Evolutionary conservation across 345 rosid genomes (phyloP), one percentile per base, ranked within the genome.

Genomic region (Pugionium cornutum): DNA sequence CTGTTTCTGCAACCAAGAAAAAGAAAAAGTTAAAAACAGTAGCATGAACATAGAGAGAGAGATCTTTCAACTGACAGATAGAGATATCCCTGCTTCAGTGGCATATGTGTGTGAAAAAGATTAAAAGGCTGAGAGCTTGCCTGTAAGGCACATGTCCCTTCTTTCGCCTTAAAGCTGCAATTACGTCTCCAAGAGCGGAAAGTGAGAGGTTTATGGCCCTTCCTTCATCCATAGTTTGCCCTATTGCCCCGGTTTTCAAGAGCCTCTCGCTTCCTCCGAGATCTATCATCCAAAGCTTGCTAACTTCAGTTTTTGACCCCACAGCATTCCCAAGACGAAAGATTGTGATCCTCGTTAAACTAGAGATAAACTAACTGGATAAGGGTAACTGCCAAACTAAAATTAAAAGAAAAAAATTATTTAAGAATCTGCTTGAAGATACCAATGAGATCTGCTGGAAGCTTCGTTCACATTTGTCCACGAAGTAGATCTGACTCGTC

Each of bases 201-300:
- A 92, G 97, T 29, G 98, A 92, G 53, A 89, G 94, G 74, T 92
- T 92, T 60, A 92, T 88, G 59, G 94, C 85, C 59, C 87, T 78
- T 58, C 97, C 98, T 69, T 92, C 96, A 48, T 92, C 96, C 1
- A 92, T 78, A 33, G 96, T 89, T 64, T 75, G 89, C 37, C 98
- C 98, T 1, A 75, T 77, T 32, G 96, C 96, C 39, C 94, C 90
- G 0, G 97, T 88, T 79, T 92, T 92, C 44, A 86, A 46, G 62
- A 92, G 72, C 47, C 98, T 73, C 75, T 92, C 96, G 11, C 97
- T 89, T n/a, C 98, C 98, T 70, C 96, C 97, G 2, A 92, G 97
- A 83, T 92, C 98, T 44, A 88, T 86, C 97, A 92, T 81, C 98
- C 98, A 89, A 58, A 92, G 77, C 76, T 89, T 89, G 89, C 96